phyloP scores from a whole-genome alignment of 2,329 filamentous ascomycete genomes.

The Cladophialophora exuberans region DNA sequence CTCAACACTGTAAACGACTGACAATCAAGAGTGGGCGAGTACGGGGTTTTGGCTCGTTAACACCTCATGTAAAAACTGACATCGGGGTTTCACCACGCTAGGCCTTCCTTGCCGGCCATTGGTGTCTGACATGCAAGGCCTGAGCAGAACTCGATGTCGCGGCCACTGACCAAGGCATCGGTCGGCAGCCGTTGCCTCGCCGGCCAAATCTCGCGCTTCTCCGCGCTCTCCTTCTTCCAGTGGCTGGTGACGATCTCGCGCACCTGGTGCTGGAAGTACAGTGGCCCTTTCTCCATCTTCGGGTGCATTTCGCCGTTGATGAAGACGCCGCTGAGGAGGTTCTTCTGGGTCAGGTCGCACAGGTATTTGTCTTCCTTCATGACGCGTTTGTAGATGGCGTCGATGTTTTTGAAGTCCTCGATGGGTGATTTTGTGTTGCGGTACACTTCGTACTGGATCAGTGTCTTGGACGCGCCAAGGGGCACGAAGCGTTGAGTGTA shows the following conservation, averaged over 20 bases:
- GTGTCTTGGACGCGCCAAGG: slow-evolving; percentile 52
- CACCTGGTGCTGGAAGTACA: slow-evolving; percentile 59
- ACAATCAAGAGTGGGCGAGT: too few relatives aligned
- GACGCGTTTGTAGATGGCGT: slow-evolving; percentile 65
- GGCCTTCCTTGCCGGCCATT: too few relatives aligned
- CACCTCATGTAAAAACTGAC: too few relatives aligned
- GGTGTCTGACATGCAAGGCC: neutral
- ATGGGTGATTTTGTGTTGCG: slow-evolving; percentile 63
- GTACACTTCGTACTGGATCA: slow-evolving; percentile 67
- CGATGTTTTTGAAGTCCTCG: slow-evolving; percentile 61
- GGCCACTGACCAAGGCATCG: neutral
- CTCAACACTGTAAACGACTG: too few relatives aligned
- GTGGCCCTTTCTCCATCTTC: slow-evolving; percentile 60
- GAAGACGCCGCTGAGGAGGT: slow-evolving; percentile 64
- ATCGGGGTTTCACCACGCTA: too few relatives aligned
- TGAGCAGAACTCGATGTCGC: neutral
- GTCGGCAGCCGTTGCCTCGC: slow-evolving; percentile 31
- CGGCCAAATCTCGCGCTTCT: slow-evolving; percentile 57
- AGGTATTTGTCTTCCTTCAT: slow-evolving; percentile 68
- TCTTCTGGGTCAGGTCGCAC: slow-evolving; percentile 62
- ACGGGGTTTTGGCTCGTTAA: too few relatives aligned
- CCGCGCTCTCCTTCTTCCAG: slow-evolving; percentile 50
- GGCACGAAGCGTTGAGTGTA: slow-evolving; percentile 67
- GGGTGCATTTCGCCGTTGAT: slow-evolving; percentile 67
- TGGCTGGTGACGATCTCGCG: slow-evolving; percentile 55